Conservation (phyloP, 768 basidiomycete genomes). For the Sporobolomyces roseus region DNA sequence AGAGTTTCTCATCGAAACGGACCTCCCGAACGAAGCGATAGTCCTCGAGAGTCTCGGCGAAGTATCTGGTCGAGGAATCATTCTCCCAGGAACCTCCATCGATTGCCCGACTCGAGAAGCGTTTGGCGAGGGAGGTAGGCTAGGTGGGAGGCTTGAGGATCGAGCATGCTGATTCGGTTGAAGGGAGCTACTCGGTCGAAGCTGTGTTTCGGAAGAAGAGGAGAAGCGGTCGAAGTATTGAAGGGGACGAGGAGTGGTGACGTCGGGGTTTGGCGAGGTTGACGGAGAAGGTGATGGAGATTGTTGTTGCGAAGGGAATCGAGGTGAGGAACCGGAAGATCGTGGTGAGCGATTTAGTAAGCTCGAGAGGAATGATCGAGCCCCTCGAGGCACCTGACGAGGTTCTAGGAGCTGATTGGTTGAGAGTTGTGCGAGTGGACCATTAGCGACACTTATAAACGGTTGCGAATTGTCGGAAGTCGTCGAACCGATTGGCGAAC, state of each 20-base stretch:
- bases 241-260: neutral
- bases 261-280: neutral
- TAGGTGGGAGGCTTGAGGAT: too few relatives aligned
- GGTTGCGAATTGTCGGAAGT: too few relatives aligned
- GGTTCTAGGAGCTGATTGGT: neutral
- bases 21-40: neutral
- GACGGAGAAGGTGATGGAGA: neutral
- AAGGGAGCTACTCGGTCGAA: neutral
- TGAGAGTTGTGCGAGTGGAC: slow-evolving; percentile 14
- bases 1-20: neutral
- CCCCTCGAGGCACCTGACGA: neutral
- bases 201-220: neutral
- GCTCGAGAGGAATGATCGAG: slow-evolving; percentile 25
- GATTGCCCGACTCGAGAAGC: too few relatives aligned
- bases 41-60: slow-evolving; percentile 1
- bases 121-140: too few relatives aligned
- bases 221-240: neutral
- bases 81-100: too few relatives aligned
- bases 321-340: neutral
- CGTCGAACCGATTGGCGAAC: too few relatives aligned
- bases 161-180: too few relatives aligned
- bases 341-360: slow-evolving; percentile 29
- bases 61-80: neutral
- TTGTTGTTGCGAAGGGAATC: neutral
- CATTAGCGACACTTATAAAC: slow-evolving; percentile 15